Evolutionary conservation across 441 rosid species (phyloP).

Genomic region (Cnidoscolus chayamansa): DNA sequence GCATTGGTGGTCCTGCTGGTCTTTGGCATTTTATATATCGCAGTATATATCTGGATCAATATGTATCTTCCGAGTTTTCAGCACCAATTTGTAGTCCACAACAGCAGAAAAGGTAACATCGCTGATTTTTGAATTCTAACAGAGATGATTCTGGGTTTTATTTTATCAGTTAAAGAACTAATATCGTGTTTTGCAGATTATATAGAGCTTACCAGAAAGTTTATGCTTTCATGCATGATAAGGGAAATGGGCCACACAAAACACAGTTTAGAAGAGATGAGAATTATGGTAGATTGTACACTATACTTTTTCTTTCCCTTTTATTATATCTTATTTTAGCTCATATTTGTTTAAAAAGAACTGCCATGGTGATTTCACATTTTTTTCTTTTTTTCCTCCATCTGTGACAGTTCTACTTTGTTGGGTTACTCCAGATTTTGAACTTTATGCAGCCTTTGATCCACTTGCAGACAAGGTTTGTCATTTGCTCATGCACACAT

Average conservation of each 20-base stretch:
- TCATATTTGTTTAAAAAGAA: not conserved
- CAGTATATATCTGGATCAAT: slow-evolving; percentile 90
- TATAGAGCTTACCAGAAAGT: slow-evolving; percentile 94
- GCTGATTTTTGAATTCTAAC: slow-evolving; percentile 15
- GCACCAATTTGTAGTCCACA: slow-evolving; percentile 66
- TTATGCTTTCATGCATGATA: slow-evolving; percentile 83
- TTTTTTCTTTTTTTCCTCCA: not conserved
- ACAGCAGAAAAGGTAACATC: slow-evolving; percentile 72
- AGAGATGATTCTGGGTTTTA: slow-evolving; percentile 5
- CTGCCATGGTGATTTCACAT: not conserved
- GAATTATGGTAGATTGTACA: slow-evolving; percentile 51
- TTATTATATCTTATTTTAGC: not conserved
- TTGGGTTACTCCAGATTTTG: slow-evolving; percentile 98
- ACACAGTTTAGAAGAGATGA: slow-evolving; percentile 97
- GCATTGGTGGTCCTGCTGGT: slow-evolving; percentile 90
- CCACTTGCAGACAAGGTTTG: slow-evolving; percentile 97
- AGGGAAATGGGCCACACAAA: slow-evolving; percentile 80
- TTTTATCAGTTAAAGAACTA: slow-evolving; percentile 15
- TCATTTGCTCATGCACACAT: slow-evolving; percentile 3
- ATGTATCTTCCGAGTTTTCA: slow-evolving; percentile 85
- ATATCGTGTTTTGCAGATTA: slow-evolving; percentile 50
- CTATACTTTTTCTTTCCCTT: not conserved
- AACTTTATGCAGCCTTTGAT: slow-evolving; percentile 94
- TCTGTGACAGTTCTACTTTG: slow-evolving; percentile 73
- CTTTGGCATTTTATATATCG: slow-evolving; percentile 98